These are phyloP conservation scores for Olyra latifolia DNA, from an alignment of 176 grass and related monocot genomes.

Conservation along the genomic window DNA sequence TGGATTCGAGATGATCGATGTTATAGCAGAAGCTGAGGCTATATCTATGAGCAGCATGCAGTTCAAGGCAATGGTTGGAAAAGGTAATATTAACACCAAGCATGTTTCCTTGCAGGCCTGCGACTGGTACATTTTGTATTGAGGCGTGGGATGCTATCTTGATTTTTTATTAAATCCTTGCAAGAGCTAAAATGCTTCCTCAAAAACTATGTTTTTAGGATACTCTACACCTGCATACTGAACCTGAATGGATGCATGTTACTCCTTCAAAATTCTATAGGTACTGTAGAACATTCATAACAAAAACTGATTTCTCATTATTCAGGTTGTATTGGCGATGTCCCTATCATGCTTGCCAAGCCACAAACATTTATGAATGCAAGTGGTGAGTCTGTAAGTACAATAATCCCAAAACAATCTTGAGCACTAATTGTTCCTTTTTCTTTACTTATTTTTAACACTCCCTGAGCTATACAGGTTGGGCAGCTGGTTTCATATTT, in stretches of 20 bases:
- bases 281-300: not conserved
- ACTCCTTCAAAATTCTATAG: not conserved
- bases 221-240: conserved; percentile 19
- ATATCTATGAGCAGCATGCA: conserved; percentile 89
- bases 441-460: conserved; percentile 15
- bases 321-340: conserved; percentile 73
- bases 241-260: conserved; percentile 2
- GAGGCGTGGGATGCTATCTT: not conserved
- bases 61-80: conserved; percentile 82
- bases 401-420: conserved; percentile 26
- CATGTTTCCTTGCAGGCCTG: not conserved
- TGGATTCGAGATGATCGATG: conserved; percentile 98
- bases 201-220: not conserved
- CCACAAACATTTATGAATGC: conserved; percentile 99
- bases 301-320: not conserved
- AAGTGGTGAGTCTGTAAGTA: conserved; percentile 99
- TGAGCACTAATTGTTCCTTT: conserved; percentile 15
- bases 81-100: conserved; percentile 49
- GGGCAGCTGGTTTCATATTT: conserved; percentile 85
- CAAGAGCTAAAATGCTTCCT: not conserved
- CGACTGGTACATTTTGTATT: not conserved
- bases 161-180: not conserved
- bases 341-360: conserved; percentile 82
- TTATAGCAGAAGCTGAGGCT: conserved; percentile 91
- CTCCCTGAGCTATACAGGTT: conserved; percentile 53